These are phyloP conservation scores for Beta lomatogona DNA, from an alignment of 179 eudicot species.

Conservation along the genomic window DNA sequence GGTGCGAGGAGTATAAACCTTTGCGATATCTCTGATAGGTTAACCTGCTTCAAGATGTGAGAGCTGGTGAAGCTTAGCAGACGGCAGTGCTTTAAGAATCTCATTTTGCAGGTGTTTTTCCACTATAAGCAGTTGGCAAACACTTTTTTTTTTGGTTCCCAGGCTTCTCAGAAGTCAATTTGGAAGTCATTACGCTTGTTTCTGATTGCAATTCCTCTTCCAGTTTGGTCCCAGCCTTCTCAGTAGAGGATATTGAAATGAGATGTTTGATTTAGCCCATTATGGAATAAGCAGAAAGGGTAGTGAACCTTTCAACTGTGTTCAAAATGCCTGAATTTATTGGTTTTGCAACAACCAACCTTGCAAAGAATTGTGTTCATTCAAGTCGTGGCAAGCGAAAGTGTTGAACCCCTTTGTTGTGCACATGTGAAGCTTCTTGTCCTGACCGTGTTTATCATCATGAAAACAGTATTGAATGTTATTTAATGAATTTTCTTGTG, in stretches of 20 bases:
- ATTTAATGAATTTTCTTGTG: no score
- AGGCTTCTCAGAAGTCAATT: background rate
- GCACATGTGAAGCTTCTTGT: no score
- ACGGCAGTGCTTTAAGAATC: background rate
- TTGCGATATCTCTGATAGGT: background rate
- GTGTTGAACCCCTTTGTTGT: no score
- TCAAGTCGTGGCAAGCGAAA: no score
- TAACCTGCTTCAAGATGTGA: background rate
- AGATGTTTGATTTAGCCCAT: no score
- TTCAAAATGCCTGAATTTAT: no score
- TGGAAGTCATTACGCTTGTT: background rate
- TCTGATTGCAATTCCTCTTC: background rate
- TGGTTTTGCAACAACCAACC: no score
- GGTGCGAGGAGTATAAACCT: background rate
- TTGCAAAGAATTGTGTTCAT: no score
- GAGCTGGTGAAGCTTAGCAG: background rate
- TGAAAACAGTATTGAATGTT: no score
- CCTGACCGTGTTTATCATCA: no score
- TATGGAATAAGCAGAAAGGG: no score
- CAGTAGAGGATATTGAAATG: background rate
- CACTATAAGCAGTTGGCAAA: background rate
- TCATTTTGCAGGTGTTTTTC: background rate
- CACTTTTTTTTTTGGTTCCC: background rate
- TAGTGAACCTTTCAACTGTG: no score
- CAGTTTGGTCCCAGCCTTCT: background rate